These are phyloP conservation scores for Citrullus amarus DNA, from an alignment of 306 rosid genomes.

Conservation along the genomic window DNA sequence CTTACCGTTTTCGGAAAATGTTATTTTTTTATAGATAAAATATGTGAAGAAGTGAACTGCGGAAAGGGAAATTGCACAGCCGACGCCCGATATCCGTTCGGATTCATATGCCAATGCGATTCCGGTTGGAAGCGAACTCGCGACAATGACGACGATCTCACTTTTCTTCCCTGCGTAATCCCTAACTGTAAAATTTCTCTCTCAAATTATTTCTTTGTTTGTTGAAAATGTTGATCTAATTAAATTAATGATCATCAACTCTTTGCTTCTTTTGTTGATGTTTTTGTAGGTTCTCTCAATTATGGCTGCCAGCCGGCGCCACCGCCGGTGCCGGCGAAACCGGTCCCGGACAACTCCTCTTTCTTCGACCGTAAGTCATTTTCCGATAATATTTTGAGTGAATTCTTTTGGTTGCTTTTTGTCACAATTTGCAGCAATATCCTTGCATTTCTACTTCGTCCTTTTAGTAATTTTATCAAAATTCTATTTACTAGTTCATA, in stretches of 20 bases:
- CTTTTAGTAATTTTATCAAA: too few relatives aligned
- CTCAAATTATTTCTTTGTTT: neutral
- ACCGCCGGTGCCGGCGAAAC: constrained; percentile 42
- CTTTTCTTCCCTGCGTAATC: constrained; percentile 81
- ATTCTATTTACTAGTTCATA: too few relatives aligned
- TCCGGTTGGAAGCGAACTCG: constrained; percentile 55
- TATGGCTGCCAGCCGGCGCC: constrained; percentile 71
- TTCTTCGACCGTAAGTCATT: constrained; percentile 47
- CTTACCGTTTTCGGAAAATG: too few relatives aligned
- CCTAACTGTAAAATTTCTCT: constrained; percentile 41
- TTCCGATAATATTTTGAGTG: neutral
- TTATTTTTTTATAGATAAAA: constrained; percentile 21
- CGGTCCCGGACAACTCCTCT: constrained; percentile 33
- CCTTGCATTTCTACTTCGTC: too few relatives aligned
- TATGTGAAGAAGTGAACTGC: constrained; percentile 56
- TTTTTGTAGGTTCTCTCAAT: constrained; percentile 43
- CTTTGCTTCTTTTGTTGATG: neutral
- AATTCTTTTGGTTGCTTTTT: neutral
- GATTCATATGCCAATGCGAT: constrained; percentile 46
- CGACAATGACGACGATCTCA: constrained; percentile 19
- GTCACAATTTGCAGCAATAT: neutral
- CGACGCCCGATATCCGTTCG: constrained; percentile 17
- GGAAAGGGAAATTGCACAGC: constrained; percentile 54
- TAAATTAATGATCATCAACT: neutral
- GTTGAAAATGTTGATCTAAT: neutral